Conservation (phyloP, 257 asterid species). For the Nicotiana paniculata region DNA sequence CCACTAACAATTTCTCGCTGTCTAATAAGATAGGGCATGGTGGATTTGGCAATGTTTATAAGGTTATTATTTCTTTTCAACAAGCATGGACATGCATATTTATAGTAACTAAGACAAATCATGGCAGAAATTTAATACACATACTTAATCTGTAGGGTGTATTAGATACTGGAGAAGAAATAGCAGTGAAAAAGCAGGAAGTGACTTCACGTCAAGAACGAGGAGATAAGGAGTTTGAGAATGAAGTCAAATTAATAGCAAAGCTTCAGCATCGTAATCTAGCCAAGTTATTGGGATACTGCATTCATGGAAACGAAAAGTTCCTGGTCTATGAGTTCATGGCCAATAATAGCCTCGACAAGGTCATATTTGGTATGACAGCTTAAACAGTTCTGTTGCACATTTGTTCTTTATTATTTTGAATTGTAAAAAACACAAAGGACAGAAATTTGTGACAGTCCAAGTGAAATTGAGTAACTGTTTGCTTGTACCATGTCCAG, state of each 20-base stretch:
- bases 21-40: conserved; percentile 42
- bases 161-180: conserved; percentile 17
- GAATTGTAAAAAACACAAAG: background rate
- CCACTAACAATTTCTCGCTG: conserved; percentile 29
- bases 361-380: conserved; percentile 26
- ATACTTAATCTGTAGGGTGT: conserved; percentile 17
- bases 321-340: conserved; percentile 38
- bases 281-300: conserved; percentile 37
- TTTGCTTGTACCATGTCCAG: background rate
- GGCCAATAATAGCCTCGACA: conserved; percentile 35
- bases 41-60: conserved; percentile 45
- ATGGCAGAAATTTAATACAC: background rate
- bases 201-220: conserved; percentile 18
- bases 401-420: background rate
- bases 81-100: background rate
- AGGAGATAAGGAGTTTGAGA: conserved; percentile 34
- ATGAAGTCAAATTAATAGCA: conserved; percentile 27
- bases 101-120: background rate
- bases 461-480: background rate
- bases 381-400: background rate
- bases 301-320: conserved; percentile 28
- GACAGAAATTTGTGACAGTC: background rate
- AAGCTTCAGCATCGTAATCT: conserved; percentile 37
- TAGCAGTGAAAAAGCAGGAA: conserved; percentile 36
- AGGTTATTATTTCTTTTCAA: conserved; percentile 13